These are phyloP conservation scores for Penicillium crystallinum DNA, from an alignment of 495 filamentous ascomycete genomes.

Conservation along the genomic window DNA sequence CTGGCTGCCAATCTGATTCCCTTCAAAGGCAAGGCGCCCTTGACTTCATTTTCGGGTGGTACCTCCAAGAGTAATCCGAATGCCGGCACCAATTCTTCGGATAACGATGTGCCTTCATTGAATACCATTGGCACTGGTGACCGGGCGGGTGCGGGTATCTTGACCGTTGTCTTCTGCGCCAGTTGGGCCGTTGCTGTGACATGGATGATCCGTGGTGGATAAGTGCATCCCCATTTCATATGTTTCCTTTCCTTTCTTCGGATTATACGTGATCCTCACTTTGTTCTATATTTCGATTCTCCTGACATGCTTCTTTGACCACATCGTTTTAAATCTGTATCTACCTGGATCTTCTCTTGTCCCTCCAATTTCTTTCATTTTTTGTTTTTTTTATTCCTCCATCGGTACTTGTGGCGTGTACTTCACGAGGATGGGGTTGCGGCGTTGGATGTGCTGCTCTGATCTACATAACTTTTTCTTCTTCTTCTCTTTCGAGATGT, in stretches of 20 bases:
- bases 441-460: conserved; percentile 12
- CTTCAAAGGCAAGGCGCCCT: conserved; percentile 41
- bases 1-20: conserved; percentile 49
- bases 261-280: conserved; percentile 8
- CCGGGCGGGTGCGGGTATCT: conserved; percentile 57
- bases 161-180: conserved; percentile 54
- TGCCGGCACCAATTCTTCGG: conserved; percentile 43
- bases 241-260: background rate
- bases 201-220: conserved; percentile 41
- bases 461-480: background rate
- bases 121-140: conserved; percentile 51
- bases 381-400: background rate
- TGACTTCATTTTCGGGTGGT: conserved; percentile 57
- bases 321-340: conserved; percentile 12
- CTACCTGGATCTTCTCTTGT: conserved; percentile 6
- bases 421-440: conserved; percentile 5
- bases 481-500: background rate
- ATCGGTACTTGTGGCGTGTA: conserved; percentile 10
- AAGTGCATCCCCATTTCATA: conserved; percentile 1
- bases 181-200: conserved; percentile 45
- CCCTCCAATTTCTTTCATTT: background rate
- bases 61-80: conserved; percentile 57
- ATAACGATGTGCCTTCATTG: conserved; percentile 19
- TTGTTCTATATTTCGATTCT: conserved; percentile 15
- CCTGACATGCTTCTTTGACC: background rate